Conservation (phyloP, 2,329 filamentous ascomycete species). For the Lachnellula willkommii region DNA sequence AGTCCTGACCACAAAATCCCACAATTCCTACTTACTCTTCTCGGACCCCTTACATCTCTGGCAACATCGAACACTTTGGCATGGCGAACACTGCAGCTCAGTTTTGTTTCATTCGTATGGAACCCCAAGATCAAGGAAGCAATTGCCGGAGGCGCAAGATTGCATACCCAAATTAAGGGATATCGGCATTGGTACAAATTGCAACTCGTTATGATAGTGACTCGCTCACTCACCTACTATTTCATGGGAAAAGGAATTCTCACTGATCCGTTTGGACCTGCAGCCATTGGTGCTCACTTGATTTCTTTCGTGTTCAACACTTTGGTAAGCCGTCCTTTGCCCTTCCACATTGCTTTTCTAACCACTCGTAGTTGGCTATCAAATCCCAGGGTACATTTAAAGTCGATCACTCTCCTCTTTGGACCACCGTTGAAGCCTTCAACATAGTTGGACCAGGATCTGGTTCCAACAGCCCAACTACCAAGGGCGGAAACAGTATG, state of each 20-base stretch:
- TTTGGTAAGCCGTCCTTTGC: conserved; percentile 41
- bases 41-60: conserved; percentile 35
- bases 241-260: conserved; percentile 20
- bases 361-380: conserved; percentile 18
- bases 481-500: conserved; percentile 38
- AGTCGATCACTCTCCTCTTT: conserved; percentile 44
- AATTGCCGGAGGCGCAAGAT: conserved; percentile 43
- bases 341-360: conserved; percentile 1
- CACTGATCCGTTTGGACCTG: conserved; percentile 13
- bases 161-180: conserved; percentile 53
- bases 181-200: conserved; percentile 61
- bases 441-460: conserved; percentile 19
- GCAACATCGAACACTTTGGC: conserved; percentile 13
- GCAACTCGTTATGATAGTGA: conserved; percentile 53
- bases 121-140: conserved; percentile 61
- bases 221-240: conserved; percentile 46
- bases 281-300: conserved; percentile 42
- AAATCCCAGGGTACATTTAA: conserved; percentile 18
- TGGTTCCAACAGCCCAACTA: conserved; percentile 9
- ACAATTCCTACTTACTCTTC: background rate
- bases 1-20: background rate
- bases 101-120: conserved; percentile 57
- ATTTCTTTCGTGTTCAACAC: conserved; percentile 48
- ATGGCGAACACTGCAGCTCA: conserved; percentile 44
- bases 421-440: conserved; percentile 31